These are phyloP conservation scores for Pleurotus ostreatus DNA, from an alignment of 768 basidiomycete genomes.

Conservation along the genomic window DNA sequence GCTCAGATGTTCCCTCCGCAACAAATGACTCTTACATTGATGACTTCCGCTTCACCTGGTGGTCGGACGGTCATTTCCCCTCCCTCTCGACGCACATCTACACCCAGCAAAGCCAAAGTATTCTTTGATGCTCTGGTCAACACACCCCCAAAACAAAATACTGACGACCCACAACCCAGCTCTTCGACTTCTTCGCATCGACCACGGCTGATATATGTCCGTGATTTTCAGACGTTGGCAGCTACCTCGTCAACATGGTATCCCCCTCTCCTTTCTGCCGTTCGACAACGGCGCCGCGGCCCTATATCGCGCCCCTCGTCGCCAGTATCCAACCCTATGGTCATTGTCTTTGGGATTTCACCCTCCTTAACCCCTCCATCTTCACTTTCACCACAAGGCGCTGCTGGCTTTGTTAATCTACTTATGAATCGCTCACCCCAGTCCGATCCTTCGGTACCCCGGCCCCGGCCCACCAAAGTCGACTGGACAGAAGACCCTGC, in stretches of 20 bases:
- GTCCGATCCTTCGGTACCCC: conserved; percentile 23
- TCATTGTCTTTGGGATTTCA: conserved; percentile 85
- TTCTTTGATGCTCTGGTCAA: conserved; percentile 83
- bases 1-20: conserved; percentile 27
- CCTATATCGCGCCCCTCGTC: conserved; percentile 55
- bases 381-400: conserved; percentile 11
- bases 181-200: conserved; percentile 26
- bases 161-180: conserved; percentile 13
- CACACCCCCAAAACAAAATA: conserved; percentile 29
- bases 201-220: conserved; percentile 80
- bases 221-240: conserved; percentile 76
- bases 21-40: conserved; percentile 39
- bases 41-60: conserved; percentile 31
- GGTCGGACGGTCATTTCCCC: conserved; percentile 38
- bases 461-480: conserved; percentile 31
- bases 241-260: conserved; percentile 76
- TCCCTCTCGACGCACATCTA: conserved; percentile 35
- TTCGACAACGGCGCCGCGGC: conserved; percentile 71
- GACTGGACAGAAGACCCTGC: conserved; percentile 68
- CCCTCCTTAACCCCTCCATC: conserved; percentile 58
- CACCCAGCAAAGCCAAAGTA: conserved; percentile 55
- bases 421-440: conserved; percentile 40
- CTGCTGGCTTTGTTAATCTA: conserved; percentile 35
- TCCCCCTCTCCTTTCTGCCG: conserved; percentile 70
- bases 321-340: conserved; percentile 65